Evolutionary conservation across 352 stramenopile species (phyloP).

Genomic region (Blastocystis sp.): DNA sequence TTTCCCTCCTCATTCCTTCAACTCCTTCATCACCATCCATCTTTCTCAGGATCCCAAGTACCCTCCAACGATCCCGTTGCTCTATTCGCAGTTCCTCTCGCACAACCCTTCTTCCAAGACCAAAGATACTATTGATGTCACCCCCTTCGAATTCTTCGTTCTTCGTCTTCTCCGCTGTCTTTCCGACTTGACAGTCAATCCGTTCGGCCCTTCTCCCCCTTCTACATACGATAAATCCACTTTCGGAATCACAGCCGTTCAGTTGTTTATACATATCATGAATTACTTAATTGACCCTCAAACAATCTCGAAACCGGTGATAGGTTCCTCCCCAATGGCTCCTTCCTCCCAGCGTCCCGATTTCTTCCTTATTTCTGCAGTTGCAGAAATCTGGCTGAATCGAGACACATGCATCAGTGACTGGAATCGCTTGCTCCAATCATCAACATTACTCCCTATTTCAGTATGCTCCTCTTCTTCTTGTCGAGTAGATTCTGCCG

Average conservation of each 20-base stretch:
- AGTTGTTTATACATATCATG: conserved; percentile 38
- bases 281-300: background rate
- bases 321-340: background rate
- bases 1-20: conserved; percentile 23
- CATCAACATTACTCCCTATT: background rate
- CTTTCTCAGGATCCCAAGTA: background rate
- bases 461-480: background rate
- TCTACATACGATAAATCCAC: background rate
- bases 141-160: conserved; percentile 37
- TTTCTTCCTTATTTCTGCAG: background rate
- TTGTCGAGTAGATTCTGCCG: background rate
- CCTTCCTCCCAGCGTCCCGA: conserved; percentile 23
- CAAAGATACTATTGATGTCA: conserved; percentile 10
- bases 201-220: background rate
- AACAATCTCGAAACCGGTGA: background rate
- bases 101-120: background rate
- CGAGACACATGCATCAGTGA: background rate
- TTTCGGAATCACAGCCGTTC: background rate
- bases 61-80: background rate
- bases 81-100: conserved; percentile 45
- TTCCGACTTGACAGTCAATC: background rate
- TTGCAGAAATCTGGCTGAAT: background rate
- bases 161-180: conserved; percentile 15
- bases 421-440: background rate
- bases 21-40: background rate